Base-by-base conservation (phyloP, 1,284 basidiomycete species). In the Moesziomyces sp. region DNA sequence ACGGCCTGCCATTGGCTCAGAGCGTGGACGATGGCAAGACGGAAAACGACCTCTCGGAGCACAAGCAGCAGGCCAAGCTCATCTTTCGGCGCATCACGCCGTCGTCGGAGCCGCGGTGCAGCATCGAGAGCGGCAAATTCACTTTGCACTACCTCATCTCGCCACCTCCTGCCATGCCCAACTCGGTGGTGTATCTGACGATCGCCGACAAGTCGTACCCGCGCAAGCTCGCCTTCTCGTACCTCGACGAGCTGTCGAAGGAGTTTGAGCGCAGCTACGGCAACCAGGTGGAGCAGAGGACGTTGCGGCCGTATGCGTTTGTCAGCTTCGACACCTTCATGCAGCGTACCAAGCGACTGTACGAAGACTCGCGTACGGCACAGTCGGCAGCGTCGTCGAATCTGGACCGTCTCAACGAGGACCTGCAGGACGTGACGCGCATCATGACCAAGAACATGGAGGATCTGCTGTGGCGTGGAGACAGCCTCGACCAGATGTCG, bases 371-470 rank as follows among this genome's bases (percentile, higher is more conserved):
- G 46, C 89, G 96, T 64, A 93, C 93, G 45, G 93, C 93, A 14
- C 90, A 87, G 79, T 89, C 90, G 30, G 88, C 91, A 21, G 88
- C 80, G 0, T 74, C 77, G 59, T 90, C 90, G 21, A 89, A 90
- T 65, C 85, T 99, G 56, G 94, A 95, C 84, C 91, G 89, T 84
- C 87, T 99, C 50, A 98, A 98, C 83, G 94, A 95, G 82, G 96
- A 99, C 77, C 86, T 99, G 54, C 93, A 96, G 83, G 96, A 99
- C 80, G 96, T 99, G 61, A 98, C 96, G 51, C 88, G 93, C 77
- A 98, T 99, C 86, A 99, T 99, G 97, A 98, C 96, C n/a, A 99
- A 99, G 87, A 99, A 99, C 84, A 99, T 99, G 96, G 97, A 99
- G 85, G 97, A 99, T 85, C 86, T 99, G 59, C 86, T 99, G 42